These are phyloP conservation scores for Aspergillus sclerotiicarbonarius DNA, from an alignment of 495 filamentous ascomycete species.

Conservation along the genomic window DNA sequence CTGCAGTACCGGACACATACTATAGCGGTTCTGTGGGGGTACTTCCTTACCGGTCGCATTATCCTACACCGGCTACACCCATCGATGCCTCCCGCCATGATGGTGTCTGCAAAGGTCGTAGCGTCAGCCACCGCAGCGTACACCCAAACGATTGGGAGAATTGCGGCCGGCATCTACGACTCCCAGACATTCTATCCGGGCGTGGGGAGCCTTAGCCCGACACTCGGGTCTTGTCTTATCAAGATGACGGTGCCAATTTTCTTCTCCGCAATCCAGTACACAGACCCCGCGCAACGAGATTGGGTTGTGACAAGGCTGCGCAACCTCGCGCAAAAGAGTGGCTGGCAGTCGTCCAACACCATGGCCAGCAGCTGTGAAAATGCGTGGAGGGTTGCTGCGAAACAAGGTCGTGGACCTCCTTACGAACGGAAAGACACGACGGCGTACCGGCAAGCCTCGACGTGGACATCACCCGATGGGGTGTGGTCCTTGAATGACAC, in stretches of 20 bases:
- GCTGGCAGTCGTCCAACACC: conserved; percentile 77
- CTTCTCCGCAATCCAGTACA: conserved; percentile 82
- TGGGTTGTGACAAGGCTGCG: conserved; percentile 73
- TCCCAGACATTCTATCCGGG: conserved; percentile 60
- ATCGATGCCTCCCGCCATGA: conserved; percentile 86
- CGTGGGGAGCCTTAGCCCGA: conserved; percentile 64
- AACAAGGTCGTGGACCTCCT: conserved; percentile 69
- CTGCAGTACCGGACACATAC: conserved; percentile 80
- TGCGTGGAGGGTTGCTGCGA: conserved; percentile 71
- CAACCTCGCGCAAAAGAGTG: conserved; percentile 75
- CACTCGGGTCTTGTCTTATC: conserved; percentile 75
- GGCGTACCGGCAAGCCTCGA: background rate
- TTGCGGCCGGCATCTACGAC: conserved; percentile 70
- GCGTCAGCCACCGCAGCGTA: conserved; percentile 64
- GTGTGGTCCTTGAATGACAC: conserved; percentile 34
- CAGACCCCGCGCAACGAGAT: conserved; percentile 63
- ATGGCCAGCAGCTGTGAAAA: conserved; percentile 82
- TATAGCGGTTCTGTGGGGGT: conserved; percentile 80
- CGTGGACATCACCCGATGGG: conserved; percentile 21
- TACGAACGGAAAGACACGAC: conserved; percentile 42
- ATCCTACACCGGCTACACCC: conserved; percentile 76
- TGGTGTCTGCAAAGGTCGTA: conserved; percentile 74
- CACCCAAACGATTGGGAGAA: conserved; percentile 75
- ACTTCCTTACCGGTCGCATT: conserved; percentile 80
- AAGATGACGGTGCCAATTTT: conserved; percentile 80